Percentiles rank a stretch among this genome's conserved stretches.
These are phyloP conservation scores for Lasiodiplodia theobromae DNA, from an alignment of 2,329 filamentous ascomycete genomes.

Conservation along the genomic window DNA sequence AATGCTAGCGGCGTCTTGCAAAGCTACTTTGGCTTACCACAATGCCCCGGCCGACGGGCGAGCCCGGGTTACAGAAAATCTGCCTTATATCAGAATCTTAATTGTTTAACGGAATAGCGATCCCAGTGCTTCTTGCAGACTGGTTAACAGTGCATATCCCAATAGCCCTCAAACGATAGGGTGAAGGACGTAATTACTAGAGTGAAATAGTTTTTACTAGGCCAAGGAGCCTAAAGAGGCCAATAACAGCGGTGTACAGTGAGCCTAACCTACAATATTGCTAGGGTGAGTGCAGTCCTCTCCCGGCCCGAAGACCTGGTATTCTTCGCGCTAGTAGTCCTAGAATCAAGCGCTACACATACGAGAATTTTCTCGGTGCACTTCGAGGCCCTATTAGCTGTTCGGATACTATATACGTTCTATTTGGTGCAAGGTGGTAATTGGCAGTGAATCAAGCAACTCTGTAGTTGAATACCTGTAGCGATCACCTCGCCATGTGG, in stretches of 20 bases:
- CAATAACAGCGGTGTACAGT: background rate
- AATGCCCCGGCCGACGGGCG: conserved; percentile 71
- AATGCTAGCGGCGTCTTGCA: too few relatives aligned
- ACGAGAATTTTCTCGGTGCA: background rate
- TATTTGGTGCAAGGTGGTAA: too few relatives aligned
- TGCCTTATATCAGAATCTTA: background rate
- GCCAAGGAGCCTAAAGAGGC: background rate
- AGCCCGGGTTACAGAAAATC: conserved; percentile 67
- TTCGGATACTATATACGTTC: too few relatives aligned
- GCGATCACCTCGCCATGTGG: too few relatives aligned
- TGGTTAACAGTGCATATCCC: conserved; percentile 45
- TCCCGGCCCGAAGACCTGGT: background rate
- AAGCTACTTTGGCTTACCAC: conserved; percentile 46
- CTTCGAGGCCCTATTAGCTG: too few relatives aligned
- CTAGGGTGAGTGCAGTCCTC: background rate
- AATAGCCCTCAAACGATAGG: conserved; percentile 28
- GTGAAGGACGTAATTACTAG: conserved; percentile 35
- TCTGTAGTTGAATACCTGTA: too few relatives aligned
- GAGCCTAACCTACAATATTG: background rate
- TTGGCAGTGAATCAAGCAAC: too few relatives aligned
- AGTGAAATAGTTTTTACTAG: conserved; percentile 34
- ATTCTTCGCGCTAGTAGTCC: background rate
- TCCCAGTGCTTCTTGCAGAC: conserved; percentile 66
- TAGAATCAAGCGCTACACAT: background rate
- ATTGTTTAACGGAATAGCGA: conserved; percentile 49